Base-by-base conservation (phyloP, 1,284 basidiomycete species). In the Abortiporus biennis region DNA sequence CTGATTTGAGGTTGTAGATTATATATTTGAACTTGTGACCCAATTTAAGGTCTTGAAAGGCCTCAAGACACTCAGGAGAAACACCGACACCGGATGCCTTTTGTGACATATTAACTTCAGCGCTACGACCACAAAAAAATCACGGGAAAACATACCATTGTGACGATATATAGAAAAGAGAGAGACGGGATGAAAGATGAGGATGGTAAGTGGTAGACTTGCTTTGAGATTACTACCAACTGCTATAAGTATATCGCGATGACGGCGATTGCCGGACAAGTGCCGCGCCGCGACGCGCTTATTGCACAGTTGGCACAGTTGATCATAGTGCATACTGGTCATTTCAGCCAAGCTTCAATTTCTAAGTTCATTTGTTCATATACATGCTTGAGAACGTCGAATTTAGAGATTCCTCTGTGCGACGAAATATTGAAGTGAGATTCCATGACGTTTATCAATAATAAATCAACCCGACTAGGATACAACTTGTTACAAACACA, bases 11-110 rank as follows among this genome's bases (percentile, higher is more conserved):
- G 33, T 63, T 74, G 74, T 79, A 96, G 68, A 93, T 77, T 70
- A 97, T 85, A 75, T 90, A 98, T 66, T 90, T 90, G 69, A 64
- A 52, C 69, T 80, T 86, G 75, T 91, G 91, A 60, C 77, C 74
- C 36, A 88, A 69, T 74, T 97, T 96, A 60, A 97, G 78, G 39
- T 76, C 66, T 62, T 84, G 76, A 75, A 72, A 97, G 43, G 63
- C 63, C 2, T 64, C 58, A 47, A 92, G 54, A 65, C 90, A 92
- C 3, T 68, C 54, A 9, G 61, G 50, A 67, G 74, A 67, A 52
- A 83, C 79, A 51, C 61, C 58, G 56, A 93, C 81, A 51, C 92
- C 92, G 57, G 89, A 92, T 53, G 86, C 68, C 88, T 91, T 45
- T 24, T 17, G n/a, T n/a, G n/a, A n/a, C 6, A 8, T 8, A 8